Conservation (phyloP, 1,284 basidiomycete species). For the Athelia sp. region DNA sequence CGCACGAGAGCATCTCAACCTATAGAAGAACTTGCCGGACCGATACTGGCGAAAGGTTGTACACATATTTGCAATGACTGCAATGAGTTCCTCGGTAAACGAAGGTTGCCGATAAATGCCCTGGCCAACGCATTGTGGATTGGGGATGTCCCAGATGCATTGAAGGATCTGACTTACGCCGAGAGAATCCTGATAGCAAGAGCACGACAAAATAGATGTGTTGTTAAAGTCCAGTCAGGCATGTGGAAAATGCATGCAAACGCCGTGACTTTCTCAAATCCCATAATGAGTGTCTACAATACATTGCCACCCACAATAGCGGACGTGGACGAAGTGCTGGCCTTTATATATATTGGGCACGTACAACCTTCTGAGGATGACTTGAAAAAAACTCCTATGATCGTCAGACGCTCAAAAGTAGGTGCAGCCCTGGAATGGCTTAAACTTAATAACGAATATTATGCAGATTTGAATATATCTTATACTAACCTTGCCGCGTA, state of each 20-base stretch:
- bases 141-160: neutral
- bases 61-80: neutral
- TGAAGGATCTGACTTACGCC: neutral
- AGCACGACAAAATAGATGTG: slow-evolving; percentile 1
- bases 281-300: slow-evolving; percentile 7
- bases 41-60: neutral
- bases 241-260: slow-evolving; percentile 7
- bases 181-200: neutral
- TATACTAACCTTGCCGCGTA: slow-evolving; percentile 18
- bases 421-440: slow-evolving; percentile 22
- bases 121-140: neutral
- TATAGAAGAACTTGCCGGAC: neutral
- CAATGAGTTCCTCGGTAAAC: neutral
- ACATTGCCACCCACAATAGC: slow-evolving; percentile 6
- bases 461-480: slow-evolving; percentile 18
- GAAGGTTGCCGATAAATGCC: neutral
- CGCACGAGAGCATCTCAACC: neutral
- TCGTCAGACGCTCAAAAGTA: slow-evolving; percentile 16
- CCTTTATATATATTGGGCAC: slow-evolving; percentile 3
- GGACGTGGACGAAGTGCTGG: slow-evolving; percentile 8
- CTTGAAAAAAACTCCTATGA: slow-evolving; percentile 2
- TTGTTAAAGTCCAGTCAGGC: slow-evolving; percentile 1
- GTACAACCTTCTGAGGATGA: too few relatives aligned
- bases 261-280: slow-evolving; percentile 5
- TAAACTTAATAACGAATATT: slow-evolving; percentile 23